Conservation (phyloP, 805 yeast species). For the Zygotorulaspora sp. region DNA sequence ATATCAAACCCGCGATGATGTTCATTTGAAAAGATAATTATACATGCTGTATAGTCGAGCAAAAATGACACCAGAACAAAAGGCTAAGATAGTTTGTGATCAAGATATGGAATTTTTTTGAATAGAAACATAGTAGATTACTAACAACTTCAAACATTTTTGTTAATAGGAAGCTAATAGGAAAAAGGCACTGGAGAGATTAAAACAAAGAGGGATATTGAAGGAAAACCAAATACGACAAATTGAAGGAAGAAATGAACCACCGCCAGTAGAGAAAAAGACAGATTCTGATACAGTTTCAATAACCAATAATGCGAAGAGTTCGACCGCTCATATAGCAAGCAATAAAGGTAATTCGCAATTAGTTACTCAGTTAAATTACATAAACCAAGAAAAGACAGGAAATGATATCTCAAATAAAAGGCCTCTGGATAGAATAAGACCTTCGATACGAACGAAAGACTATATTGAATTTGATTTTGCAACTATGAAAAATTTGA, state of each 20-base stretch:
- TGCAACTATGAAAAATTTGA: conserved; percentile 81
- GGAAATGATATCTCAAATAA: conserved; percentile 8
- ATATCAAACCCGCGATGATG: too few species aligned
- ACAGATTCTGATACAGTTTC: not conserved
- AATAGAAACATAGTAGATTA: conserved; percentile 1
- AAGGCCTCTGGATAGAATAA: conserved; percentile 29
- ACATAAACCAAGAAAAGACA: not conserved
- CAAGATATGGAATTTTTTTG: not conserved
- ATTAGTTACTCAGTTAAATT: not conserved
- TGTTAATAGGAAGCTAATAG: conserved; percentile 57
- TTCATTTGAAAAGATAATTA: too few species aligned
- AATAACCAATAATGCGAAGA: not conserved
- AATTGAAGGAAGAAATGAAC: conserved; percentile 24
- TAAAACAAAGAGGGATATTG: conserved; percentile 43
- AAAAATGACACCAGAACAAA: conserved; percentile 32
- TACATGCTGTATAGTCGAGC: too few species aligned
- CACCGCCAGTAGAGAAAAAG: conserved; percentile 2
- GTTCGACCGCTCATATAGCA: not conserved
- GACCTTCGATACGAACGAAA: conserved; percentile 50
- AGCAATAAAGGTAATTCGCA: not conserved
- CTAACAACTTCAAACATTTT: not conserved
- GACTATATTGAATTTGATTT: conserved; percentile 84
- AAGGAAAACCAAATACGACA: conserved; percentile 20
- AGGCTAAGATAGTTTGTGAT: conserved; percentile 33
- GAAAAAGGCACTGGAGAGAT: conserved; percentile 54